Base-by-base conservation (phyloP, 495 filamentous ascomycete species). In the Aspergillus ellipticus region DNA sequence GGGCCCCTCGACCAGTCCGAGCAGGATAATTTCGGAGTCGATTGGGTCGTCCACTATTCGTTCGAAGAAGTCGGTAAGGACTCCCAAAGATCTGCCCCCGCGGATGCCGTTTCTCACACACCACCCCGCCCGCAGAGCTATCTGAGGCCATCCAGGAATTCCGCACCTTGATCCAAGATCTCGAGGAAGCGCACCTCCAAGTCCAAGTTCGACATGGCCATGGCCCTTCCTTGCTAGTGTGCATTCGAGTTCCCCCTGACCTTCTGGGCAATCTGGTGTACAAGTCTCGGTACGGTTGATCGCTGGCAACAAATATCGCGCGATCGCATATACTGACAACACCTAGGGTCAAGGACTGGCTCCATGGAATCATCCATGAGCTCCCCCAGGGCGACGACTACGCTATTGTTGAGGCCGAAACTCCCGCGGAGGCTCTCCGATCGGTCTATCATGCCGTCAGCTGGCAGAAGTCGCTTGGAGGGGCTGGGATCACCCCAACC, bases 401-500 rank as follows among this genome's bases (percentile, higher is more conserved):
- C 3, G 85, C 92, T 4, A 49, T 61, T 9, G 68, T 59, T 10
- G 72, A 82, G 31, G 84, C 90, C 0, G 75, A 96, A 42, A 90
- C 84, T 8, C 88, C 93, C 58, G 88, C 94, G 21, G 94, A 98
- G 71, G 82, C 92, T n/a, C 79, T 96, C n/a, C 82, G 94, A 37
- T 84, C 94, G 28, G 84, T 96, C 19, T 90, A 96, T 65, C 82
- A 91, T 33, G 81, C 94, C 47, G 93, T 98, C 42, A 92, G 89
- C 7, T 88, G 89, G 71, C 83, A 88, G 1, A 80, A 78, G 50
- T 78, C 85, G 33, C 85, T 97, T 59, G 91, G 92, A 6, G 93
- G 94, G 42, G 94, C 92, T 3, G 92, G 90, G 4, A 89, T 98
- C 52, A 93, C 86, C 7, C 88, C 90, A 0, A 82, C 84, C 31